These are phyloP conservation scores for Saposhnikovia divaricata DNA, from an alignment of 129 eudicot species.

Conservation along the genomic window DNA sequence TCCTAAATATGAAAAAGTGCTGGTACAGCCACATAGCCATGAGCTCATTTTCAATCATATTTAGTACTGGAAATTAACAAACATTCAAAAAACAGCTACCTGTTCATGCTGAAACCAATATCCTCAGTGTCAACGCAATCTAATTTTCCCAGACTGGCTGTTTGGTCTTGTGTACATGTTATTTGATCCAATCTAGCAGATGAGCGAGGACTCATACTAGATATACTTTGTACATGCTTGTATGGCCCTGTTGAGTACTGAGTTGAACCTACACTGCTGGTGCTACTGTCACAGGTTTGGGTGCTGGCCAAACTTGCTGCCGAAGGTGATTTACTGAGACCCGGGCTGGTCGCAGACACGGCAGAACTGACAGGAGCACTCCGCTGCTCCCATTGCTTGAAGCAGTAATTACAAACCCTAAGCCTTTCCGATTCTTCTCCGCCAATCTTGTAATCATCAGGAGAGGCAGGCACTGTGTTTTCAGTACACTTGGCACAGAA, in stretches of 20 bases:
- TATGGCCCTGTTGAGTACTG: conserved; percentile 36
- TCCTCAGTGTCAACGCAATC: conserved; percentile 14
- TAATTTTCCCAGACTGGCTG: conserved; percentile 11
- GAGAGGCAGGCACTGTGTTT: conserved; percentile 34
- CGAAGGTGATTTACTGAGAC: conserved; percentile 37
- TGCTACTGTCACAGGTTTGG: conserved; percentile 38
- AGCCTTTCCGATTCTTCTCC: conserved; percentile 40
- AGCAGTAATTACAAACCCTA: conserved; percentile 50
- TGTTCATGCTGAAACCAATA: conserved; percentile 22
- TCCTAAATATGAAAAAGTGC: no score
- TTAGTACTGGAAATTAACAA: not conserved
- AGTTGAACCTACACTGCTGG: conserved; percentile 40
- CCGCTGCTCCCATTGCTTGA: conserved; percentile 48
- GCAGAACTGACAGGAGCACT: conserved; percentile 14
- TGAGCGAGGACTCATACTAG: conserved; percentile 19
- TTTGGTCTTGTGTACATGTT: conserved; percentile 19
- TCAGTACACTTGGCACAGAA: conserved; percentile 54
- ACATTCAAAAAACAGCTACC: conserved; percentile 11
- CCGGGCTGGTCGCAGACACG: conserved; percentile 21
- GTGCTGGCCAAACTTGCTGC: conserved; percentile 39
- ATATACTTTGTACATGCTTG: conserved; percentile 31
- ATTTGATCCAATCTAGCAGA: conserved; percentile 15
- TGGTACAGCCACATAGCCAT: not conserved
- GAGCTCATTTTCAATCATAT: not conserved
- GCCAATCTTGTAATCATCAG: conserved; percentile 20